phyloP scores from a whole-genome alignment of 805 yeast genomes.

The Blastobotrys chiropterorum region DNA sequence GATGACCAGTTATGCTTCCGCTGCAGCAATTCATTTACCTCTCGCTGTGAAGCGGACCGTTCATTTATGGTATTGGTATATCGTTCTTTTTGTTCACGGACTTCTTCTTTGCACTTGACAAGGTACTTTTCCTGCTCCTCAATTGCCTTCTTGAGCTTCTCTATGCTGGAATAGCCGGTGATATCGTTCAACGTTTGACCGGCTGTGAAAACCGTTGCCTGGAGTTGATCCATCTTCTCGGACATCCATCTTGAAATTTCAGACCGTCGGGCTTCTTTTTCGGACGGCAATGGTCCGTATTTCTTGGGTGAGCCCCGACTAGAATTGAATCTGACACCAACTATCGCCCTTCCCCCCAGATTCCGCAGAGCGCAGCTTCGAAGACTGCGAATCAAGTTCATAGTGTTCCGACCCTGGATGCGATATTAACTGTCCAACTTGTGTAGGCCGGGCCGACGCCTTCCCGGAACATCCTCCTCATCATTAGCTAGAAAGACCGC shows the following conservation, averaged over 20 bases:
- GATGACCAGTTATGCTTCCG: conserved; percentile 80
- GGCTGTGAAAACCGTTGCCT: conserved; percentile 30
- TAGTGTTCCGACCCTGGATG: neutral
- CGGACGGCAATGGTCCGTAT: conserved; percentile 23
- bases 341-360: too few relatives aligned
- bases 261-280: conserved; percentile 23
- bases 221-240: conserved; percentile 29
- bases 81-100: conserved; percentile 42
- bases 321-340: too few relatives aligned
- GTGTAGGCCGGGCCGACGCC: too few relatives aligned
- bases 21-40: conserved; percentile 80
- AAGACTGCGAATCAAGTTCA: neutral
- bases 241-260: conserved; percentile 23
- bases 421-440: too few relatives aligned
- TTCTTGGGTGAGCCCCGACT: too few relatives aligned
- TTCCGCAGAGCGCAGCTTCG: too few relatives aligned
- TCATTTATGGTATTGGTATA: conserved; percentile 57
- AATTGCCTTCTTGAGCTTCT: conserved; percentile 58
- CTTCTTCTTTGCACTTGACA: conserved; percentile 41
- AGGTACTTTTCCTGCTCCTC: conserved; percentile 48
- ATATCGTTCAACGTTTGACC: conserved; percentile 72
- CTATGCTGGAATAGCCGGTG: conserved; percentile 85
- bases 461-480: too few relatives aligned
- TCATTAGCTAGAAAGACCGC: neutral
- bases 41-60: conserved; percentile 69